A percentile compares a stretch with the other conserved stretches of the same genome.
Evolutionary conservation across 169 alveolate species (phyloP).

Genomic region (Plasmodium reichenowi): DNA sequence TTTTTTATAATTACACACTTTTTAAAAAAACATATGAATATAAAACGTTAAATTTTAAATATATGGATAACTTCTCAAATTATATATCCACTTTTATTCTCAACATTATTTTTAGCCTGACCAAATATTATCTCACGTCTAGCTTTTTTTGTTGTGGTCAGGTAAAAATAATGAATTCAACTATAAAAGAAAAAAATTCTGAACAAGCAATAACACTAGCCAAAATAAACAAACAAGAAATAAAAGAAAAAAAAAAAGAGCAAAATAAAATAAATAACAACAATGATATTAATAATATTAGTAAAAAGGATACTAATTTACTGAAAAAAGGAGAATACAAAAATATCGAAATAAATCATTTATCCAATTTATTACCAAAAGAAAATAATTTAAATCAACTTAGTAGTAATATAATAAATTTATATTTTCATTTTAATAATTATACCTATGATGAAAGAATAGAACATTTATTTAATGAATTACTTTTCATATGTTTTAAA

Average conservation of each 20-base stretch:
- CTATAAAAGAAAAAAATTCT: background rate
- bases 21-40: conserved; percentile 19
- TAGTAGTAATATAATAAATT: conserved; percentile 3
- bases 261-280: background rate
- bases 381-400: conserved; percentile 11
- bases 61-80: background rate
- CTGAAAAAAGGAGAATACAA: background rate
- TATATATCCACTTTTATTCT: background rate
- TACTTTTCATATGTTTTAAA: conserved; percentile 56
- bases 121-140: background rate
- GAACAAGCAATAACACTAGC: background rate
- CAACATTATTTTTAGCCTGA: background rate
- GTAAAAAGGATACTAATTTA: background rate
- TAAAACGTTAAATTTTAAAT: conserved; percentile 18
- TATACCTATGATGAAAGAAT: conserved; percentile 3
- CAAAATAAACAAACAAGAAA: background rate
- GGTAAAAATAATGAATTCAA: background rate
- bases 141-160: background rate
- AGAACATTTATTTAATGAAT: conserved; percentile 40
- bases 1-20: too few species aligned
- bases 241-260: background rate
- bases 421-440: background rate
- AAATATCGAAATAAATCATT: background rate
- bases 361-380: background rate
- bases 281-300: background rate